Evolutionary conservation across 306 rosid species (phyloP).

Genomic region (Benincasa hispida): DNA sequence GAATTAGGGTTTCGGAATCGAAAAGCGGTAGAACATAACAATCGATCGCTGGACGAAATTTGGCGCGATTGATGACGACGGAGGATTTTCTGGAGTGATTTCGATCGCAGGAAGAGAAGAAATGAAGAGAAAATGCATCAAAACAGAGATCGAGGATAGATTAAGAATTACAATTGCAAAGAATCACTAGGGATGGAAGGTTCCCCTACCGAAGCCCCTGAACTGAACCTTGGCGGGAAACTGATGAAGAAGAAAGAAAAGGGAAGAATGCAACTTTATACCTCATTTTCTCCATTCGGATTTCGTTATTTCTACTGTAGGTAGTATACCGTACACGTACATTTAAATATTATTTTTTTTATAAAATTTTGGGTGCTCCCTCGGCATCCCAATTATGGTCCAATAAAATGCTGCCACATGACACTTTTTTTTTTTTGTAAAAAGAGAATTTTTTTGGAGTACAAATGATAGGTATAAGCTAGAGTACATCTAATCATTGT

Average conservation of each 20-base stretch:
- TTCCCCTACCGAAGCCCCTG: not conserved
- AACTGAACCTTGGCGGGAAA: not conserved
- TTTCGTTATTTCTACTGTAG: not conserved
- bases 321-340: too few relatives aligned
- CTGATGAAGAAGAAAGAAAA: not conserved
- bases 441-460: too few relatives aligned
- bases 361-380: too few relatives aligned
- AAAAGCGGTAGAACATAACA: not conserved
- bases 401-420: too few relatives aligned
- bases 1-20: not conserved
- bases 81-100: not conserved
- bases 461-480: too few relatives aligned
- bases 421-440: too few relatives aligned
- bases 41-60: not conserved
- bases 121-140: not conserved
- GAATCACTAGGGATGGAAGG: not conserved
- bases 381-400: too few relatives aligned
- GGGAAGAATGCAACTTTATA: not conserved
- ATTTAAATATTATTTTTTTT: too few relatives aligned
- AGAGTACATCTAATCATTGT: too few relatives aligned
- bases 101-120: not conserved
- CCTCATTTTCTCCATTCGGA: not conserved
- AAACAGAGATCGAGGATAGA: not conserved
- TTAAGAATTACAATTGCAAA: not conserved
- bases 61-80: not conserved